Evolutionary conservation across 371 early-diverging fungal species (phyloP), one percentile per base, ranked within the genome.

Genomic region (Mucor plumbeus): DNA sequence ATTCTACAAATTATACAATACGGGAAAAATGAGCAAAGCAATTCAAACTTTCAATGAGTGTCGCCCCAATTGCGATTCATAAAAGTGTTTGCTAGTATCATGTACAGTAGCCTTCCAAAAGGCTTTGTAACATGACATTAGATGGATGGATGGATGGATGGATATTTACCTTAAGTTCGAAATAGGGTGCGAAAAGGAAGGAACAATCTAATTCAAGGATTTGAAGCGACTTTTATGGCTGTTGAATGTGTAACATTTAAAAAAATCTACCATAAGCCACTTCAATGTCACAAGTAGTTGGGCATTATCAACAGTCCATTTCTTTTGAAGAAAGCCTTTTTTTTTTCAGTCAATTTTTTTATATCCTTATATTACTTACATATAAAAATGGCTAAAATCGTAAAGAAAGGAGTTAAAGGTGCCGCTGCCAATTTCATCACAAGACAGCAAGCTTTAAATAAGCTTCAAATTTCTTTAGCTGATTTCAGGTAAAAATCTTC

Each of bases 381-480:
- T 64, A 33, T 26, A 48, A 69, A 70, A 69, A 94, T 94, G 94
- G 94, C 84, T 64, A 91, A 87, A 71, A 77, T 92, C 60, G 86
- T 88, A 69, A 92, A 94, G 87, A 94, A 97, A 84, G 95, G 96
- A 82, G 85, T 90, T 69, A 85, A 89, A 72, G 99, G 99, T 64
- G 93, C 93, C 53, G 97, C 94, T 66, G 81, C 87, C 80, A 95
- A 94, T 83, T 99, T 91, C 80, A 93, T 95, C 63, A 91, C 93
- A 58, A 88, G 99, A 76, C 91, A 89, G 71, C 91, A 93, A 77
- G 98, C 97, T 34, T 74, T 97, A 65, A 92, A 90, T 75, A 97
- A 95, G 85, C 93, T 99, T 69, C 98, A 99, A 78, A 82, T 99
- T 64, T 88, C 92, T 38, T 88, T 99, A 70, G 91, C 94, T 26